Conservation (phyloP, 2,329 filamentous ascomycete species). For the Scorias spongiosa region DNA sequence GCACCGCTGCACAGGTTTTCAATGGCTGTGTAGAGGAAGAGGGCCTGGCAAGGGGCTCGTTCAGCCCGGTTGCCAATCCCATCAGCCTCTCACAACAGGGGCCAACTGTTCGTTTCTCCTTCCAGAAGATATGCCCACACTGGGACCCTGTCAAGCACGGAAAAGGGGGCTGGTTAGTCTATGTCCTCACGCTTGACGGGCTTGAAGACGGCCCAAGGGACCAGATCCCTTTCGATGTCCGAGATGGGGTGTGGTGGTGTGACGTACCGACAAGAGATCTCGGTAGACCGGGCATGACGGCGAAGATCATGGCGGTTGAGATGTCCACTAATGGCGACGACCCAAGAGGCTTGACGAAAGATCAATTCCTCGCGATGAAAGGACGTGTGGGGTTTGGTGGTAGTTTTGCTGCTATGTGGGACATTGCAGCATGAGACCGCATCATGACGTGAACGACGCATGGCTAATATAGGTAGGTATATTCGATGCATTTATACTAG, state of each 20-base stretch:
- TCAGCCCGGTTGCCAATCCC: constrained; percentile 44
- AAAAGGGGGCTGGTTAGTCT: constrained; percentile 48
- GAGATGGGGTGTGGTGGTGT: constrained; percentile 70
- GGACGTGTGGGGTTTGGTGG: constrained; percentile 34
- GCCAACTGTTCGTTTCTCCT: constrained; percentile 51
- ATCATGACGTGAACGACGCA: too few species aligned
- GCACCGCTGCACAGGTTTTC: constrained; percentile 32
- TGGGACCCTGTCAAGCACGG: constrained; percentile 62
- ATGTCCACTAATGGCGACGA: constrained; percentile 35
- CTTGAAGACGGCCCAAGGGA: constrained; percentile 50
- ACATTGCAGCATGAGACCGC: constrained; percentile 25
- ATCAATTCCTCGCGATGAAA: constrained; percentile 33
- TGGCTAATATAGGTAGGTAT: too few species aligned
- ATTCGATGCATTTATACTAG: too few species aligned
- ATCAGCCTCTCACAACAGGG: constrained; percentile 40
- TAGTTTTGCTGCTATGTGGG: constrained; percentile 39
- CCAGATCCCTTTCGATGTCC: constrained; percentile 51
- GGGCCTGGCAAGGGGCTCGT: constrained; percentile 39
- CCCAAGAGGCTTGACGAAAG: constrained; percentile 35
- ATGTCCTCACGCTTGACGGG: constrained; percentile 53
- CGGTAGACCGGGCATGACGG: constrained; percentile 51
- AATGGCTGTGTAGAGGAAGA: constrained; percentile 31
- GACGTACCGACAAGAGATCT: constrained; percentile 53
- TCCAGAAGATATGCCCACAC: constrained; percentile 65
- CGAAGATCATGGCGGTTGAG: constrained; percentile 47